phyloP scores from a whole-genome alignment of 2,329 filamentous ascomycete species.

The Monascus ruber region DNA sequence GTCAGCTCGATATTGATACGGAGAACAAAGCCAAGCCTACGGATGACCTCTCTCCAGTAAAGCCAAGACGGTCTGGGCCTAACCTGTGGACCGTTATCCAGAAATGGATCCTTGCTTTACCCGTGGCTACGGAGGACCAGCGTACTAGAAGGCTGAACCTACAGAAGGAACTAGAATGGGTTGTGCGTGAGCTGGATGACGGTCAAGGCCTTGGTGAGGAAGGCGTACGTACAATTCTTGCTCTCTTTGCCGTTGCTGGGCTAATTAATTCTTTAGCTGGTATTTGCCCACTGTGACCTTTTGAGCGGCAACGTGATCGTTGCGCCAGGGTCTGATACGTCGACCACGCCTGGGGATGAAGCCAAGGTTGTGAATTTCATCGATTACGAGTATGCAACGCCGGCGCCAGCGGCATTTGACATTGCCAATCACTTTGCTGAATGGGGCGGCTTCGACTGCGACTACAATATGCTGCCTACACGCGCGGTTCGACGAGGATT shows the following conservation, averaged over 20 bases:
- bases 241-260: background rate
- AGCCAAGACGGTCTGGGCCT: slow-evolving; percentile 43
- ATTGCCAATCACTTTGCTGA: slow-evolving; percentile 97
- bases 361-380: slow-evolving; percentile 66
- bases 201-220: slow-evolving; percentile 65
- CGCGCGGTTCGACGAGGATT: slow-evolving; percentile 66
- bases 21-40: slow-evolving; percentile 6
- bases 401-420: slow-evolving; percentile 89
- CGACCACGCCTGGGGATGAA: slow-evolving; percentile 20
- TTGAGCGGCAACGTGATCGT: slow-evolving; percentile 95
- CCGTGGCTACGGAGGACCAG: slow-evolving; percentile 59
- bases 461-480: slow-evolving; percentile 73
- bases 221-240: slow-evolving; percentile 42
- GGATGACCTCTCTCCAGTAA: background rate
- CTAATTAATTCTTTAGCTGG: slow-evolving; percentile 43
- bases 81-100: slow-evolving; percentile 94
- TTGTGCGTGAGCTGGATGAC: slow-evolving; percentile 62
- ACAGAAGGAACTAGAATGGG: slow-evolving; percentile 60
- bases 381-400: slow-evolving; percentile 96
- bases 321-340: slow-evolving; percentile 36
- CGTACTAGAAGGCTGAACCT: slow-evolving; percentile 55
- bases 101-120: slow-evolving; percentile 85
- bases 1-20: slow-evolving; percentile 12
- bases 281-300: slow-evolving; percentile 92
- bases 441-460: slow-evolving; percentile 95